phyloP scores from a whole-genome alignment of 2,329 filamentous ascomycete species.

The Thermoascus crustaceus region DNA sequence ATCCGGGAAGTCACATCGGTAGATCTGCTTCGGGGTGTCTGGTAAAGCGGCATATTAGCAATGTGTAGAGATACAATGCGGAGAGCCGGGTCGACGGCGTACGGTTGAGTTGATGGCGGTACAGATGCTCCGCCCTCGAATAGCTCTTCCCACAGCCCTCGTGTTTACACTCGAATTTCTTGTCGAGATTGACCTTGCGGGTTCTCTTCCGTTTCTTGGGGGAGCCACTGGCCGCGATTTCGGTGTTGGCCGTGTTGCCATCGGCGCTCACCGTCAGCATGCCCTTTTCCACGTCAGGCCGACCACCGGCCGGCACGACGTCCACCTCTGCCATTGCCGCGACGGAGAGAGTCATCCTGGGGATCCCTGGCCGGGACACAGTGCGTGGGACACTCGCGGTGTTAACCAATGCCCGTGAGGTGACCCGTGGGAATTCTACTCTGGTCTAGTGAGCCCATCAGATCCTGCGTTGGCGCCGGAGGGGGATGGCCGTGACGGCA shows the following conservation, averaged over 20 bases:
- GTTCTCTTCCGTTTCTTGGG: constrained; percentile 37
- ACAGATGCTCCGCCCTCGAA: constrained; percentile 91
- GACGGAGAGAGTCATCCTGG: constrained; percentile 15
- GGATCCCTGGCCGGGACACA: neutral
- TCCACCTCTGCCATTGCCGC: constrained; percentile 14
- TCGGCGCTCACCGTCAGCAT: constrained; percentile 14
- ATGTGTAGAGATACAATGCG: too few species aligned
- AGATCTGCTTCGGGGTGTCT: constrained; percentile 93
- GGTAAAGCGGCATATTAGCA: constrained; percentile 10
- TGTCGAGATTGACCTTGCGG: constrained; percentile 39
- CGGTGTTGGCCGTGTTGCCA: constrained; percentile 9
- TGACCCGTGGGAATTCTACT: constrained; percentile 5
- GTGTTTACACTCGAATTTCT: constrained; percentile 68
- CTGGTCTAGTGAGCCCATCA: constrained; percentile 5
- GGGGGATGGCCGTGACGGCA: neutral
- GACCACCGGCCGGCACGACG: constrained; percentile 6
- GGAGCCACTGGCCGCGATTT: constrained; percentile 12
- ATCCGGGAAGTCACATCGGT: constrained; percentile 83
- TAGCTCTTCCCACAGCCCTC: constrained; percentile 93
- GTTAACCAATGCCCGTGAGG: constrained; percentile 7
- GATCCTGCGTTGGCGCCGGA: neutral
- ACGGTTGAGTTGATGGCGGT: constrained; percentile 94
- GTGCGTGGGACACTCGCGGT: neutral
- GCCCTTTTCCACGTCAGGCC: constrained; percentile 10
- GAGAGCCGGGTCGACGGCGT: constrained; percentile 26